A percentile compares a stretch with the other conserved stretches of the same genome.
Conservation (phyloP, 164 flowering plant genomes). For the Magnolia changhungtana region DNA sequence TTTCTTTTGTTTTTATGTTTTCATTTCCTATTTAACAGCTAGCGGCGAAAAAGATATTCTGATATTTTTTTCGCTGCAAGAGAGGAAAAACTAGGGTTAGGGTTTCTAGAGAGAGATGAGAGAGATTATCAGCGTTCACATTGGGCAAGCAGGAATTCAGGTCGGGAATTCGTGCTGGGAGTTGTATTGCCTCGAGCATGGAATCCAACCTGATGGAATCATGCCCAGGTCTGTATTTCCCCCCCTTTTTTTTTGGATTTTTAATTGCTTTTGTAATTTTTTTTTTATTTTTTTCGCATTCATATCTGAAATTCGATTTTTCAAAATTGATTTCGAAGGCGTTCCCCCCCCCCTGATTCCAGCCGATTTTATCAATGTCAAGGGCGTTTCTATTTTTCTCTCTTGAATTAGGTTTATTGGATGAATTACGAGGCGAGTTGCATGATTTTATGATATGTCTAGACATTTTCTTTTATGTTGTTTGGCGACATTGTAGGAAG, state of each 20-base stretch:
- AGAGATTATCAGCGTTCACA: conserved; percentile 51
- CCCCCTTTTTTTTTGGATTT: background rate
- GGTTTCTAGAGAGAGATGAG: conserved; percentile 32
- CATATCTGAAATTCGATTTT: background rate
- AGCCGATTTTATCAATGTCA: too few species aligned
- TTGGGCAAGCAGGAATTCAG: conserved; percentile 63
- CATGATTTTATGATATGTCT: too few species aligned
- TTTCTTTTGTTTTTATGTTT: too few species aligned
- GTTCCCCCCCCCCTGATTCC: too few species aligned
- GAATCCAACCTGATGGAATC: conserved; percentile 53
- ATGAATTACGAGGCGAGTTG: too few species aligned
- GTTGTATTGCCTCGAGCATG: conserved; percentile 60
- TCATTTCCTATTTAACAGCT: too few species aligned
- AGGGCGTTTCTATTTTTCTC: too few species aligned
- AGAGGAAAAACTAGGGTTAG: conserved; percentile 2
- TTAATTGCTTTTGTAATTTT: too few species aligned
- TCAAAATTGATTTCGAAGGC: background rate
- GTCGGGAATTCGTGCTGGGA: conserved; percentile 66
- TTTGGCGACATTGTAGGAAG: too few species aligned
- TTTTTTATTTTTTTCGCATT: background rate
- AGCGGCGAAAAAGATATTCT: background rate
- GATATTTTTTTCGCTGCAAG: background rate
- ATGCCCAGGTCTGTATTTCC: conserved; percentile 45
- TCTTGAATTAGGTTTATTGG: too few species aligned
- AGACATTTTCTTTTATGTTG: too few species aligned